Base-by-base conservation (phyloP, 768 basidiomycete genomes). In the Lactifluus piperatus region DNA sequence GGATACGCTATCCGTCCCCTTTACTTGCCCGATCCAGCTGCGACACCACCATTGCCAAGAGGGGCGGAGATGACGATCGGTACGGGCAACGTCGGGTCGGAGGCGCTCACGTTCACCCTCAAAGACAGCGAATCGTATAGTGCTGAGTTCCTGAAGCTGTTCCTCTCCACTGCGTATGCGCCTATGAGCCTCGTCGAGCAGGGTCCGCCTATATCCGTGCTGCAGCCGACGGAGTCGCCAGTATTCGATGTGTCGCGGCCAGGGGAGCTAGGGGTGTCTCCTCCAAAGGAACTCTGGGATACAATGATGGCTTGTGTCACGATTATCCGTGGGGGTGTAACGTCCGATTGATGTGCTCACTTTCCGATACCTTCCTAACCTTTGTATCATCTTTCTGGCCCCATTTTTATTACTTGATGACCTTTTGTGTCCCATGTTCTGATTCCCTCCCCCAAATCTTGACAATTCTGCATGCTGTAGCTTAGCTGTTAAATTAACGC, bases 141-240 rank as follows among this genome's bases (percentile, higher is more conserved):
- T 32, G 76, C 74, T 0, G 80, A 78, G 10, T 83, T 81, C 66
- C 67, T 84, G 60, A 84, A 85, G 60, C 65, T 84, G 6, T 83
- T 83, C 65, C 73, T 83, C 4, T 81, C 80, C 11, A 79, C 80
- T 3, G 71, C 68, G 4, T 81, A 77, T 49, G 76, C 78, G 9
- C 72, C 77, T 7, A 72, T 83, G 71, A 72, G 71, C 30, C 69
- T 78, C 32, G 72, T 82, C 52, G 80, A 82, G 65, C 80, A 82
- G 63, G 74, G 68, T 27, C 60, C 69, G 26, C 49, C 60, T 1
- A 34, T 64, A 7, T 50, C 53, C 45, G 48, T 18, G 22, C 49
- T 29, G 27, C 57, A 24, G 16, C 41, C 52, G 8, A n/a, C 41
- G 29, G 50, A 36, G 29, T 41, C 36, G 39, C 30, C 32, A n/a